Evolutionary conservation across 1,284 basidiomycete genomes (phyloP), one percentile per base, ranked within the genome.

Genomic region (Phellopilus nigrolimitatus): DNA sequence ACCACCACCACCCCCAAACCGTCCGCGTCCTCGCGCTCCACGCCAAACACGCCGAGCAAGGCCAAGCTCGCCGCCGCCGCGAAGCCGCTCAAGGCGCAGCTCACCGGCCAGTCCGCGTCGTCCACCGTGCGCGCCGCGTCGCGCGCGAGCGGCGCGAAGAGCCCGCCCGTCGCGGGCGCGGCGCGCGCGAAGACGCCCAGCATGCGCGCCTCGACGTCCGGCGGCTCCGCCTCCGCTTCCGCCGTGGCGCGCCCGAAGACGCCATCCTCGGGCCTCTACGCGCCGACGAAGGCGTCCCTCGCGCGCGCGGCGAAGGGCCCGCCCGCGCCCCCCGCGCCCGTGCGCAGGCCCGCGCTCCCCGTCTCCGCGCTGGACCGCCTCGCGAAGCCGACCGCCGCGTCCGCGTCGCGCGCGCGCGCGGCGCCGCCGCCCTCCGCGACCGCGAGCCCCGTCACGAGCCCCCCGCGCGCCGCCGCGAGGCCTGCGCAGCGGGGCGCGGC

Each of bases 281-380:
- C 87, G 10, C 86, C 87, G 1, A 89, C 86, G 0, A 86, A 85
- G 1, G 84, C 87, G 3, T 88, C 87, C 6, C 74, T 88, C 8
- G 86, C 87, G 0, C 75, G 73, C 39, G 73, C 82, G n/a, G n/a
- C n/a, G 37, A 77, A 82, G 41, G 78, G 74, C 60, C 70, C 74
- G 1, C 68, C 70, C n/a, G 69, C 71, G 5, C 67, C 64, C 0
- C 71, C 79, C 0, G 68, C 71, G 0, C 74, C 80, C 1, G 64
- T 66, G 22, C 80, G 74, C 69, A 84, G 82, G 66, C 43, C 57
- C 5, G 61, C 67, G 12, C 68, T 73, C 2, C 54, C 76, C 42
- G 74, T 74, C 55, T 72, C 69, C 46, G 71, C 68, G 22, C 70
- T 80, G 10, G 82, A 84, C 51, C 72, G 85, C 40, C 68, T 89